A percentile compares a stretch with the other conserved stretches of the same genome.
Evolutionary conservation across 202 grass and related monocot genomes (phyloP).

Genomic region (Elaeis oleifera): DNA sequence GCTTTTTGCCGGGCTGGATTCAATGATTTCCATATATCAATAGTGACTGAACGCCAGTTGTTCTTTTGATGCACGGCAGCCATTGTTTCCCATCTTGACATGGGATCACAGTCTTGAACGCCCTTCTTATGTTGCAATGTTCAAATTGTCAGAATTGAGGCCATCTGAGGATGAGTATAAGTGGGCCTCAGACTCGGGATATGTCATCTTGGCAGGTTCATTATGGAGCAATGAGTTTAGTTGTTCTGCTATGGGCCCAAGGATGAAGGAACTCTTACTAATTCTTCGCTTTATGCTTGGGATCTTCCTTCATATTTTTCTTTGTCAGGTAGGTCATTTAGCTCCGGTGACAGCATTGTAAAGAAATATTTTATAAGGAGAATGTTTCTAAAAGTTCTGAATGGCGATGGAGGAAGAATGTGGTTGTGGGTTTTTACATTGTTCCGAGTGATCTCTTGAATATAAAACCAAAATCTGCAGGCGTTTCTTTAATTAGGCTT

Average conservation of each 20-base stretch:
- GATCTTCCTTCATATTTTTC: conserved; percentile 55
- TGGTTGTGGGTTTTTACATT: conserved; percentile 49
- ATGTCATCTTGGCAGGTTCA: conserved; percentile 73
- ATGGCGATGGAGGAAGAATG: conserved; percentile 27
- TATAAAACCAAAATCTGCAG: conserved; percentile 20
- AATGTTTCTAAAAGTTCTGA: conserved; percentile 23
- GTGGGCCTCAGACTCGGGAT: conserved; percentile 44
- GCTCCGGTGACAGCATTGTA: conserved; percentile 30
- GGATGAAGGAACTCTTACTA: conserved; percentile 26
- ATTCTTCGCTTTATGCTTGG: conserved; percentile 41
- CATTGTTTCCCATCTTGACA: conserved; percentile 41
- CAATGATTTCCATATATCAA: conserved; percentile 57
- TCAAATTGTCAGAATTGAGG: conserved; percentile 49
- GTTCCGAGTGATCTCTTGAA: conserved; percentile 37
- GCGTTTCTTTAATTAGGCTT: conserved; percentile 70
- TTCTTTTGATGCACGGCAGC: conserved; percentile 55
- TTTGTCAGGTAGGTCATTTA: conserved; percentile 32
- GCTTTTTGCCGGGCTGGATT: conserved; percentile 71
- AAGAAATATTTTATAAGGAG: conserved; percentile 35
- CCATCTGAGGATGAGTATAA: conserved; percentile 36
- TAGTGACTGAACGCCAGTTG: conserved; percentile 46
- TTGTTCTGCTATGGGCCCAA: conserved; percentile 61
- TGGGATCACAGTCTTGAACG: conserved; percentile 64
- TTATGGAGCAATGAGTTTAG: conserved; percentile 44
- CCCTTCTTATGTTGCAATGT: conserved; percentile 60